These are phyloP conservation scores for Nigrospora osmanthi DNA, from an alignment of 2,329 filamentous ascomycete species.

Conservation along the genomic window DNA sequence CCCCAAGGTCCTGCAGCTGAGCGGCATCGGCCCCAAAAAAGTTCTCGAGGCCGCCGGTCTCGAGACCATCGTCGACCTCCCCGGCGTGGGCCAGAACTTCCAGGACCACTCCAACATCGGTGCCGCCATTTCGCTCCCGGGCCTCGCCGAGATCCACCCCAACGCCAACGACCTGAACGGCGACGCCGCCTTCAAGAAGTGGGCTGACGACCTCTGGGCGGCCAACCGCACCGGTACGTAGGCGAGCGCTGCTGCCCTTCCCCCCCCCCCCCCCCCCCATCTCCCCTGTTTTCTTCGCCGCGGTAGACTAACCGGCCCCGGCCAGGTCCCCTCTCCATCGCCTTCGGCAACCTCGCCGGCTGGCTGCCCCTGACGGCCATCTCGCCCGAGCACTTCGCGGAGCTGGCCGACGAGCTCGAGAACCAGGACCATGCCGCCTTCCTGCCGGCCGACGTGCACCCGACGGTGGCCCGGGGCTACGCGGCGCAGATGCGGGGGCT, in stretches of 20 bases:
- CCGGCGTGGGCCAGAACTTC: constrained; percentile 39
- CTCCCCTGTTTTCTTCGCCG: too few relatives aligned
- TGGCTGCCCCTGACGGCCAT: constrained; percentile 28
- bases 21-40: constrained; percentile 28
- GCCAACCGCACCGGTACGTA: constrained; percentile 16
- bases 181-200: constrained; percentile 15
- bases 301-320: not conserved
- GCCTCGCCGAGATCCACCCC: constrained; percentile 9
- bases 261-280: too few relatives aligned
- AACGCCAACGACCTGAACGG: constrained; percentile 18
- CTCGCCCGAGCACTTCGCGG: constrained; percentile 19
- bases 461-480: constrained; percentile 28
- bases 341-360: constrained; percentile 23
- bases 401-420: constrained; percentile 22
- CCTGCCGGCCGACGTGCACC: constrained; percentile 20
- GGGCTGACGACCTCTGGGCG: constrained; percentile 19
- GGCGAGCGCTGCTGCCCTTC: not conserved
- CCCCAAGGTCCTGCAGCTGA: constrained; percentile 26
- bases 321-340: constrained; percentile 23
- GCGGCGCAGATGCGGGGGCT: constrained; percentile 9
- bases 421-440: constrained; percentile 21
- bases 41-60: constrained; percentile 36
- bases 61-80: constrained; percentile 29
- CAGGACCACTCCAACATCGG: constrained; percentile 32
- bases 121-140: not conserved